Conservation (phyloP, 345 rosid genomes). For the Abelmoschus esculentus region DNA sequence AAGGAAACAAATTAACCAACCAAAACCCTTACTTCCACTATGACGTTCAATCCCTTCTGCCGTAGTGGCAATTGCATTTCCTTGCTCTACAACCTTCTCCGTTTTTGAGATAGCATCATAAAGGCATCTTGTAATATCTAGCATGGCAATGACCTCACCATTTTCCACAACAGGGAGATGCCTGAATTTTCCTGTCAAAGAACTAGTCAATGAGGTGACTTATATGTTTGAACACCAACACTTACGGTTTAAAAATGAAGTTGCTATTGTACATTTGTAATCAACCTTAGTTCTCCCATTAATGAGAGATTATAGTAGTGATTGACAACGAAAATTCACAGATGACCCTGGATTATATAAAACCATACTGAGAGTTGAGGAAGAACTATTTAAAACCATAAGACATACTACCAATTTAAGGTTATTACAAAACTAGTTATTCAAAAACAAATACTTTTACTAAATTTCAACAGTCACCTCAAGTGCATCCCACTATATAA, state of each 20-base stretch:
- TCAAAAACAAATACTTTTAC: not conserved
- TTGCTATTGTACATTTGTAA: not conserved
- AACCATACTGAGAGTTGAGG: not conserved
- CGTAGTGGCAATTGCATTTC: slow-evolving; percentile 93
- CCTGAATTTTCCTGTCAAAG: slow-evolving; percentile 71
- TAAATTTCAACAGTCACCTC: not conserved
- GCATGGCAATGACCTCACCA: slow-evolving; percentile 91
- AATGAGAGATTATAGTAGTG: not conserved
- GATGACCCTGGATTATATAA: not conserved
- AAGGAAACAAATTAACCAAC: slow-evolving; percentile 25
- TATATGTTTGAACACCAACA: not conserved
- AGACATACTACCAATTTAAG: not conserved
- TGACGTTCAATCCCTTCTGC: slow-evolving; percentile 98
- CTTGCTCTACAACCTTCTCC: slow-evolving; percentile 99
- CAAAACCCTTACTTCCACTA: slow-evolving; percentile 67
- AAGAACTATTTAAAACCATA: not conserved
- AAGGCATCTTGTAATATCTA: slow-evolving; percentile 90
- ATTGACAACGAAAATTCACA: too few relatives aligned
- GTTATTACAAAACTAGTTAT: not conserved
- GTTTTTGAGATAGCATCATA: slow-evolving; percentile 91
- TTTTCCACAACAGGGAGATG: slow-evolving; percentile 98
- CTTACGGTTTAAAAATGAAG: not conserved
- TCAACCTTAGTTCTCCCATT: not conserved
- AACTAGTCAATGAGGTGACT: not conserved
- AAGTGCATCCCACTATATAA: not conserved